Percentiles rank a stretch among this genome's conserved stretches.
phyloP scores from a whole-genome alignment of 495 filamentous ascomycete genomes.

The Neurospora tetraspora region DNA sequence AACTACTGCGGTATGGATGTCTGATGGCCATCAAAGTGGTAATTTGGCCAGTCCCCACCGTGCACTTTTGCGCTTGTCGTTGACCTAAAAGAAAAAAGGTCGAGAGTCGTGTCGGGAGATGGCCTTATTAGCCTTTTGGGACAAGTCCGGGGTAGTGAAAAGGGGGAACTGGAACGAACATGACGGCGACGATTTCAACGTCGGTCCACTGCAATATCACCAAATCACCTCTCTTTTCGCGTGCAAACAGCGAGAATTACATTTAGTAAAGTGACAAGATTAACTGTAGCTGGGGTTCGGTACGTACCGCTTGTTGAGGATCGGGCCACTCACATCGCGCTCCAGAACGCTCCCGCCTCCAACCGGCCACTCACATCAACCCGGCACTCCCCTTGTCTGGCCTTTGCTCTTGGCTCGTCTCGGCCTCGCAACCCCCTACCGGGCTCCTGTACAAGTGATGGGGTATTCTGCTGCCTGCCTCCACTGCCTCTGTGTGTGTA shows the following conservation, averaged over 20 bases:
- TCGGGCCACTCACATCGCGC: background rate
- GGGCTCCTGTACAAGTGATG: background rate
- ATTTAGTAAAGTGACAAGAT: background rate
- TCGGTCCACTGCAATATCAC: background rate
- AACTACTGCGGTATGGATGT: background rate
- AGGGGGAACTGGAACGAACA: background rate
- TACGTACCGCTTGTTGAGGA: background rate
- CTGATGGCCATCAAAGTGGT: background rate
- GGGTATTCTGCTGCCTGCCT: background rate
- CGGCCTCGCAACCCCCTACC: background rate
- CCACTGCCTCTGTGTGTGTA: too few species aligned
- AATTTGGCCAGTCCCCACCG: background rate
- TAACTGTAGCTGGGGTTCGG: background rate
- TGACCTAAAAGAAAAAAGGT: background rate
- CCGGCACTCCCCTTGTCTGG: background rate
- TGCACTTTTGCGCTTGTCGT: background rate
- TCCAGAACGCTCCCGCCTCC: background rate
- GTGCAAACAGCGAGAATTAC: too few species aligned
- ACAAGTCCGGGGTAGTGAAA: background rate
- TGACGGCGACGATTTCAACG: background rate
- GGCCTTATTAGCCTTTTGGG: background rate
- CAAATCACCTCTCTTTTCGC: background rate
- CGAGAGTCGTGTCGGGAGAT: background rate
- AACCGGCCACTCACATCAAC: background rate
- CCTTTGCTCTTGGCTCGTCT: background rate